Conservation (phyloP, 2,329 filamentous ascomycete species). For the Monilinia polystroma region DNA sequence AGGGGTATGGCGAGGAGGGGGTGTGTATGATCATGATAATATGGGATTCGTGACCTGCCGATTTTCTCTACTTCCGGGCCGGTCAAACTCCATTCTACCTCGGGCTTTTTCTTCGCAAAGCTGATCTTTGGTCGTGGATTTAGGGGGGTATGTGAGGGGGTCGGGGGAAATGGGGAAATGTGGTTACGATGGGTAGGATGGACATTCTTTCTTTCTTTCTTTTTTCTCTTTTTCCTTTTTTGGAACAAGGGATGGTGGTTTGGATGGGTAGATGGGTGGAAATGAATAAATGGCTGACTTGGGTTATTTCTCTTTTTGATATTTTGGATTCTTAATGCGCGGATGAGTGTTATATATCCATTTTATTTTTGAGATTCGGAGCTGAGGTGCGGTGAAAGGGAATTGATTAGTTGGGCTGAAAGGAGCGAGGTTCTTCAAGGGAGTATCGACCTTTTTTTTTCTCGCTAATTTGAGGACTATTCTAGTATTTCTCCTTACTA, state of each 20-base stretch:
- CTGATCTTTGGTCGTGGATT: neutral
- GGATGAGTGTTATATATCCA: neutral
- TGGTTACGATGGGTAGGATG: neutral
- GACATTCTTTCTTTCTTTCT: neutral
- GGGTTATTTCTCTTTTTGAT: too few species aligned
- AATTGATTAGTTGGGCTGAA: neutral
- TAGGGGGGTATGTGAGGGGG: conserved; percentile 20
- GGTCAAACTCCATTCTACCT: too few species aligned
- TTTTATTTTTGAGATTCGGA: neutral
- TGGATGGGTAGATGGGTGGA: too few species aligned
- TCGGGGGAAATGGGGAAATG: conserved; percentile 9
- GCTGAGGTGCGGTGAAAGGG: neutral
- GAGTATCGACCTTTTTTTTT: neutral
- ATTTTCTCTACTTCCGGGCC: too few species aligned
- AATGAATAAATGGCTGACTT: too few species aligned
- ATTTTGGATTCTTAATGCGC: too few species aligned
- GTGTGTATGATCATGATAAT: too few species aligned
- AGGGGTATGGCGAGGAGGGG: too few species aligned
- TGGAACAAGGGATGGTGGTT: neutral
- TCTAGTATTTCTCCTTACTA: neutral
- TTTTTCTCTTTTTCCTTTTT: neutral
- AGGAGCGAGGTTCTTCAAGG: neutral
- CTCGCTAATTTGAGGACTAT: neutral
- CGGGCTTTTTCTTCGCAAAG: too few species aligned
- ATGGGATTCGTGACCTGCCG: too few species aligned